Evolutionary conservation across 768 basidiomycete species (phyloP), one percentile per base, ranked within the genome.

Genomic region (Tremella mesenterica): DNA sequence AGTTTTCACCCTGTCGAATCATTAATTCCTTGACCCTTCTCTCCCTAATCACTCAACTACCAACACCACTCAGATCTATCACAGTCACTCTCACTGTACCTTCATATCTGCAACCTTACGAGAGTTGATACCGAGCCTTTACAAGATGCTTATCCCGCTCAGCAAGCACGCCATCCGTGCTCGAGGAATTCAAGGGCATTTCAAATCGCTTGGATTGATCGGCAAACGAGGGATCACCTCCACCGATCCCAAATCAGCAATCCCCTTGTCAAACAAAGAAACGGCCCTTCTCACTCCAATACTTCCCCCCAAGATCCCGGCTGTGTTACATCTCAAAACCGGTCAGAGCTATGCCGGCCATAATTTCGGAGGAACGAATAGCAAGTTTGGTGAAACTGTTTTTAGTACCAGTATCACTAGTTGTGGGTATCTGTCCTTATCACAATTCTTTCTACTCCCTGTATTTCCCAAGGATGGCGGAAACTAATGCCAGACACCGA

Each of bases 351-450:
- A 95, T 80, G 69, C 77, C 47, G 95, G 95, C 20, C 81, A 81
- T 36, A 85, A 85, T 4, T 99, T 99, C 72, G 95, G 95, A 59
- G 83, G 86, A 23, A 83, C 83, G 39, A 83, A 79, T 65, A 90
- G 87, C 68, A 81, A 84, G 50, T 97, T 81, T 75, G 95, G 95
- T 49, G 95, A 99, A 78, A 95, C 93, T 1, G 95, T 99, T 26
- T 99, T 99, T 75, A 93, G 90, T 13, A 99, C 95, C 28, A 92
- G 90, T 38, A 99, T 99, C 73, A 99, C 95, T 0, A 95, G 91
- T 34, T 99, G 91, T 90, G 58, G 63, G 86, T 31, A n/a, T n/a
- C 34, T 16, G 6, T 16, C 20, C n/a, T 28, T 20, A 14, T 10
- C 14, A 23, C 13, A 6, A 8, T 44, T n/a, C n/a, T 8, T 9